Conservation (phyloP, 2,329 filamentous ascomycete species). For the Ceratocystis eucalypticola region DNA sequence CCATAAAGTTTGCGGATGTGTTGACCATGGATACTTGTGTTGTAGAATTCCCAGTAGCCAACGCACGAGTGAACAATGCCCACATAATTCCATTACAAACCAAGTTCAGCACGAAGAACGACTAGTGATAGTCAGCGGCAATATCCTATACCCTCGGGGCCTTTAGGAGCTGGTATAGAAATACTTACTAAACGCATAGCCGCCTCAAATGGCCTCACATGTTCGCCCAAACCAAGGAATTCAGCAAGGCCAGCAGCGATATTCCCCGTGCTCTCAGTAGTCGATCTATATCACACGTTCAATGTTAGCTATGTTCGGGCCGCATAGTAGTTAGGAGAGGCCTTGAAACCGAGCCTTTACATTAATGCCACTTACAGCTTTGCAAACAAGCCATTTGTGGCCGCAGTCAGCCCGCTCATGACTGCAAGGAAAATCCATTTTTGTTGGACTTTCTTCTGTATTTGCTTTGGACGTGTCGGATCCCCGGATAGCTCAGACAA, state of each 20-base stretch:
- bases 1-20: constrained; percentile 67
- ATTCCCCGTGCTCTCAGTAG: constrained; percentile 39
- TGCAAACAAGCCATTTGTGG: constrained; percentile 71
- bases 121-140: constrained; percentile 30
- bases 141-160: background rate
- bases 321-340: background rate
- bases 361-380: constrained; percentile 48
- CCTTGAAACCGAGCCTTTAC: background rate
- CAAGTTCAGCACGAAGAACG: constrained; percentile 63
- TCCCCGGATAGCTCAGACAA: constrained; percentile 25
- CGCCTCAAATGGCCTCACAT: constrained; percentile 35
- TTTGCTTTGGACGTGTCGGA: background rate
- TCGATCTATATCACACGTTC: constrained; percentile 32
- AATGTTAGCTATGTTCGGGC: background rate
- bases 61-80: constrained; percentile 66
- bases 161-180: background rate
- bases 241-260: constrained; percentile 35
- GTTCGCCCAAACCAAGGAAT: constrained; percentile 31
- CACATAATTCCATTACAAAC: constrained; percentile 72
- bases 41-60: constrained; percentile 60
- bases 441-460: background rate
- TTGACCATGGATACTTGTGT: constrained; percentile 73
- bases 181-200: constrained; percentile 36
- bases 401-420: constrained; percentile 62
- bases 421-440: constrained; percentile 58